Conservation (phyloP, 768 basidiomycete genomes). For the Hericium alpestre region DNA sequence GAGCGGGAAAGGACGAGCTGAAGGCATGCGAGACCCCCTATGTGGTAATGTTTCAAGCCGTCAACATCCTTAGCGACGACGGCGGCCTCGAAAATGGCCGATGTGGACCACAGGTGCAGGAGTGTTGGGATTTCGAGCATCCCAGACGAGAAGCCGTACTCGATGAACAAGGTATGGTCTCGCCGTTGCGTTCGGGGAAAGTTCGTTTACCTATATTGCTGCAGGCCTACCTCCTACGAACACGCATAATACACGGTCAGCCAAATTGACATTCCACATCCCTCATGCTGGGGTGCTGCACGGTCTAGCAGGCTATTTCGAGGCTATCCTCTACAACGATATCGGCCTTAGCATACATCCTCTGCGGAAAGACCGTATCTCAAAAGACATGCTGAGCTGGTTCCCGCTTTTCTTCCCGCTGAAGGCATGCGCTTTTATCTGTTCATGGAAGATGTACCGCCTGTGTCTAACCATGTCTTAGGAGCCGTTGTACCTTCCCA, state of each 20-base stretch:
- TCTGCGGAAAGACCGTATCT: slow-evolving; percentile 70
- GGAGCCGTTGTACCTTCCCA: slow-evolving; percentile 91
- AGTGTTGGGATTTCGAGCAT: slow-evolving; percentile 97
- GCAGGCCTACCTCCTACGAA: slow-evolving; percentile 88
- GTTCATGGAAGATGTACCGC: background rate
- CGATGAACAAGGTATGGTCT: slow-evolving; percentile 51
- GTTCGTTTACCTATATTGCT: background rate
- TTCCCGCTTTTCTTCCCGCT: slow-evolving; percentile 97
- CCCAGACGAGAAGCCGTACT: slow-evolving; percentile 72
- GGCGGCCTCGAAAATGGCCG: slow-evolving; percentile 48
- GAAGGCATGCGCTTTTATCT: slow-evolving; percentile 40
- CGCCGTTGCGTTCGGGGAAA: background rate
- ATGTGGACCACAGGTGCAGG: slow-evolving; percentile 79
- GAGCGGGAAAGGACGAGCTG: slow-evolving; percentile 42
- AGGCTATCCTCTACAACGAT: slow-evolving; percentile 84
- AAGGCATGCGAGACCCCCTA: slow-evolving; percentile 90
- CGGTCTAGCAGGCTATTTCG: slow-evolving; percentile 95
- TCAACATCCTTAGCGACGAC: slow-evolving; percentile 78
- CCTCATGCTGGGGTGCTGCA: slow-evolving; percentile 91
- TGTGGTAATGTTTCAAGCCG: slow-evolving; percentile 96
- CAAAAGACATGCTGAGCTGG: slow-evolving; percentile 98
- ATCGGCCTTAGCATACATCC: slow-evolving; percentile 93
- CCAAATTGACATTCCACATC: slow-evolving; percentile 80
- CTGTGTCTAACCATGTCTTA: slow-evolving; percentile 20
- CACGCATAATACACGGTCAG: slow-evolving; percentile 86